phyloP scores from a whole-genome alignment of 176 grass and related monocot genomes.

The Pontederia crassipes region DNA sequence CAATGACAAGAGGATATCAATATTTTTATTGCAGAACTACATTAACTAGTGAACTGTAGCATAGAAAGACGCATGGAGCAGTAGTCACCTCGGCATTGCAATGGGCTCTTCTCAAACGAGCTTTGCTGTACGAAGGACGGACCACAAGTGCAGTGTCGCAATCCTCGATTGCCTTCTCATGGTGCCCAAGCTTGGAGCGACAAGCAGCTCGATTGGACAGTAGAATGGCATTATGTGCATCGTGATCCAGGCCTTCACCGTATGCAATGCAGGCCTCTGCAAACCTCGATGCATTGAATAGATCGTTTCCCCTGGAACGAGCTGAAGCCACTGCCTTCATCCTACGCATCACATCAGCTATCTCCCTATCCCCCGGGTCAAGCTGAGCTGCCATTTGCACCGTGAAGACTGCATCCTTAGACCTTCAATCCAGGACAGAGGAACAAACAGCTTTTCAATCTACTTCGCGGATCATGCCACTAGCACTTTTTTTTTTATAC shows the following conservation, averaged over 20 bases:
- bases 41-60: too few species aligned
- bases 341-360: constrained; percentile 32
- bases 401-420: constrained; percentile 52
- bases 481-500: neutral
- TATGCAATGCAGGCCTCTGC: constrained; percentile 72
- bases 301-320: constrained; percentile 69
- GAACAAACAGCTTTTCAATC: neutral
- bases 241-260: constrained; percentile 52
- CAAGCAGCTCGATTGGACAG: constrained; percentile 86
- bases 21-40: too few species aligned
- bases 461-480: neutral
- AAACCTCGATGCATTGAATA: constrained; percentile 59
- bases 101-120: constrained; percentile 68
- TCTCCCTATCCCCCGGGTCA: constrained; percentile 66
- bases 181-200: constrained; percentile 52
- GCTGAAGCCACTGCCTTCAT: constrained; percentile 45
- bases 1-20: too few species aligned
- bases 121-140: constrained; percentile 72
- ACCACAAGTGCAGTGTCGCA: constrained; percentile 54
- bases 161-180: constrained; percentile 85
- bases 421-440: constrained; percentile 28
- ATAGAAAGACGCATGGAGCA: neutral
- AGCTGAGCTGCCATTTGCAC: constrained; percentile 63
- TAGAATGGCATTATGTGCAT: constrained; percentile 52
- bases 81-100: constrained; percentile 65